Base-by-base conservation (phyloP, 2,329 filamentous ascomycete species). In the Dactylellina leptospora region DNA sequence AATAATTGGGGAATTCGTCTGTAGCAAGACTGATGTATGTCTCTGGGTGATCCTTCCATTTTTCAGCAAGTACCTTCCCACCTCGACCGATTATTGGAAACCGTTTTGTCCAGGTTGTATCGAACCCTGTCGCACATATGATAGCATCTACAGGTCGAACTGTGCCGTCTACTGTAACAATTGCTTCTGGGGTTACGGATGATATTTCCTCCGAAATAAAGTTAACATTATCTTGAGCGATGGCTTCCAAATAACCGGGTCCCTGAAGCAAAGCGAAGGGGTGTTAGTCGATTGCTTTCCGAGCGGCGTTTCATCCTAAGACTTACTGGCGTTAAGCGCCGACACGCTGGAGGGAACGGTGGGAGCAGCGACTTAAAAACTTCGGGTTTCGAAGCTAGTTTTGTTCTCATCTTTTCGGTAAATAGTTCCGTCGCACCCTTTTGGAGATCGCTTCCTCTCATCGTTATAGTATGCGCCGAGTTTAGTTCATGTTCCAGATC, bases 81-180 rank as follows among this genome's bases (percentile, higher is more conserved):
- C 80, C 75, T 20, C 81, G 79, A 8, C 83, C 84, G 4, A 83
- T 77, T 16, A 86, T 77, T 0, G 83, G 84, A 70, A 83, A 86
- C 0, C 82, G 80, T 2, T 84, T 84, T 5, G 80, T 77, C 76
- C 85, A 86, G 0, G 83, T 84, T 3, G 82, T 82, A 74, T 86
- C 82, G 75, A 85, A 86, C 0, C 85, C 84, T 0, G 84, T 86
- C n/a, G 85, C 85, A 69, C 84, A 85, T 50, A 87, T 80, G 20
- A 88, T 82, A 10, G 81, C 81, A 75, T 88, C 86, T 11, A 85
- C 81, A 30, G 83, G 80, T 55, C 84, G 77, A n/a, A 83, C 77
- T 33, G 81, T 76, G n/a, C 83, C 84, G 2, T 81, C 81, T 0
- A 79, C 79, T 28, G 85, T 79, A 76, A 83, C 78, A 51, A 86